Base-by-base conservation (phyloP, 2,329 filamentous ascomycete genomes). In the Beauveria brongniartii region DNA sequence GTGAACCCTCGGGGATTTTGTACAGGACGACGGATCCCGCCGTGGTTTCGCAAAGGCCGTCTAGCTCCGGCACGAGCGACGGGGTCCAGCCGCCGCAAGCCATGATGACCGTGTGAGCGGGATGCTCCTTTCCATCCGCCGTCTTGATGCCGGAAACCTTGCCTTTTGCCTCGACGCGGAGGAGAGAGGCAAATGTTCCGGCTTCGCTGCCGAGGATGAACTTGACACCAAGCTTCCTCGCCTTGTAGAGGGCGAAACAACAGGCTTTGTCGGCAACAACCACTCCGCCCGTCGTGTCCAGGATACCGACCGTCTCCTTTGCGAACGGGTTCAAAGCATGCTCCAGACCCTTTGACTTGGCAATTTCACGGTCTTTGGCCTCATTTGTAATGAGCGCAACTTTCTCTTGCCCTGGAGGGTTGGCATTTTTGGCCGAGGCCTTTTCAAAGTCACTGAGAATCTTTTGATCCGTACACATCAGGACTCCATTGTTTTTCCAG, bases 211-310 rank as follows among this genome's bases (percentile, higher is more conserved):
- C 75, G 1, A 81, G 70, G 3, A 80, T 62, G 46, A 78, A 74
- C 44, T 72, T 71, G 1, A 77, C 79, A 0, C 79, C 78, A 2
- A 73, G 66, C 3, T 56, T 63, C 16, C 66, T 66, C 0, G 76
- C 76, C 28, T 78, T 75, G 65, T 80, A 71, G 1, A 80, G 70
- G 0, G 76, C 78, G 56, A 75, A 77, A 0, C 69, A 69, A 60
- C 79, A 82, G 0, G 77, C 77, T 60, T 77, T 78, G 59, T 79
- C 75, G 0, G 79, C 79, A 18, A 73, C 65, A 2, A 73, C 73
- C 28, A 77, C 72, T 3, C 80, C 80, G 16, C 77, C 79, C 0
- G 72, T 76, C 1, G 72, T 75, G 56, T 82, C 80, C 0, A 81
- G 68, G 1, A 80, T 71, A 0, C 75, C 79, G 4, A 72, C 62